Evolutionary conservation across 768 basidiomycete genomes (phyloP).

Genomic region (Podaxis rugospora): DNA sequence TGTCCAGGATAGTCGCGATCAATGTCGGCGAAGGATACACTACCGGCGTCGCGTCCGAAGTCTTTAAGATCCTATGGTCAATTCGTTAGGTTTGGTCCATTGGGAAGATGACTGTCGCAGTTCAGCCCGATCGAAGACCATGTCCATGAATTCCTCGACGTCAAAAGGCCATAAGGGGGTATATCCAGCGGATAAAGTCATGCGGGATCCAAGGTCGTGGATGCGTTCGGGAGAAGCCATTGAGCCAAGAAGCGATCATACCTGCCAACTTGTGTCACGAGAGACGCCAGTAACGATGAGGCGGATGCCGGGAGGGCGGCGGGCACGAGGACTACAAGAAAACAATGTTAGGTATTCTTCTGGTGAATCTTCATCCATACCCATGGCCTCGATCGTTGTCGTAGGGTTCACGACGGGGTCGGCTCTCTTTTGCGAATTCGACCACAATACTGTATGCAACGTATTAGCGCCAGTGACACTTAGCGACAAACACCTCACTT

Average conservation of each 20-base stretch:
- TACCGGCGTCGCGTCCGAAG: conserved; percentile 91
- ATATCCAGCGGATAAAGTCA: conserved; percentile 2
- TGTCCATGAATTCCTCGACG: conserved; percentile 9
- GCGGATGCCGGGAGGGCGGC: conserved; percentile 77
- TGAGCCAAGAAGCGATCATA: conserved; percentile 40
- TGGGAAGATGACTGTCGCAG: conserved; percentile 14
- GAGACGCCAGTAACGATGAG: conserved; percentile 86
- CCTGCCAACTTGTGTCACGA: conserved; percentile 98
- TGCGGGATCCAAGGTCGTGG: conserved; percentile 9
- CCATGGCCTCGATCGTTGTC: conserved; percentile 56
- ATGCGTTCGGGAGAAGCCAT: conserved; percentile 12
- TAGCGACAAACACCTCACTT: conserved; percentile 44
- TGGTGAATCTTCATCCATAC: conserved; percentile 29
- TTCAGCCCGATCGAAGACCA: conserved; percentile 20
- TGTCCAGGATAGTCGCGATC: conserved; percentile 82
- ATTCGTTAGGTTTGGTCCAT: conserved; percentile 39
- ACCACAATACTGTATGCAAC: conserved; percentile 72
- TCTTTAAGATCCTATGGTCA: conserved; percentile 90
- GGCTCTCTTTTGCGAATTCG: conserved; percentile 92
- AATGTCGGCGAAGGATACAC: conserved; percentile 92
- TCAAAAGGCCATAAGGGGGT: conserved; percentile 4
- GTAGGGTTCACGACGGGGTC: conserved; percentile 75
- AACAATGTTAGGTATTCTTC: neutral
- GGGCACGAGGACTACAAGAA: conserved; percentile 47
- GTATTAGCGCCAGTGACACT: neutral